Conservation (phyloP, 495 filamentous ascomycete species). For the Penicillium goetzii region DNA sequence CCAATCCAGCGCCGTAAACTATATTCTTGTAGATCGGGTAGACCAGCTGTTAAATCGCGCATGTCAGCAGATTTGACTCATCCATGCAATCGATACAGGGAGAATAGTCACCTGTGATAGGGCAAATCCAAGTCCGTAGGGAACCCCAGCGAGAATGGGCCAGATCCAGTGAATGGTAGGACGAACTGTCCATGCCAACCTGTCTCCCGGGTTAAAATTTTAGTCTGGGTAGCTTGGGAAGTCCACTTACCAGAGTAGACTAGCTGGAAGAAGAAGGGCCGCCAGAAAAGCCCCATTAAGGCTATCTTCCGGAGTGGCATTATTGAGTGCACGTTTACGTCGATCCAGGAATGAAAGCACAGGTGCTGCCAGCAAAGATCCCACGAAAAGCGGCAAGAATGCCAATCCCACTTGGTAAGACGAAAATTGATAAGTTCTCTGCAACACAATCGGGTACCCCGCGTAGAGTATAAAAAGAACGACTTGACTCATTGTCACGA, state of each 20-base stretch:
- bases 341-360: background rate
- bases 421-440: background rate
- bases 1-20: background rate
- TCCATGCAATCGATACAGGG: background rate
- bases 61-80: background rate
- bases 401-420: conserved; percentile 1
- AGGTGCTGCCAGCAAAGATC: background rate
- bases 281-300: background rate
- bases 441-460: background rate
- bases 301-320: background rate
- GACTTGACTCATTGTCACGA: background rate
- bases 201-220: background rate
- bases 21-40: background rate
- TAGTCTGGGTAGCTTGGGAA: background rate
- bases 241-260: background rate
- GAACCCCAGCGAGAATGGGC: background rate
- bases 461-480: conserved; percentile 7
- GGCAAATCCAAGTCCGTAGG: background rate
- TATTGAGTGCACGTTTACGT: background rate
- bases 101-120: background rate
- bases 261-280: background rate
- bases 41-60: background rate
- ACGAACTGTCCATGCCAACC: background rate
- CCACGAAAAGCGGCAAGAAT: background rate
- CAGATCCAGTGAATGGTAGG: background rate